phyloP scores from a whole-genome alignment of 2,329 filamentous ascomycete genomes.

The Macroventuria anomochaeta region DNA sequence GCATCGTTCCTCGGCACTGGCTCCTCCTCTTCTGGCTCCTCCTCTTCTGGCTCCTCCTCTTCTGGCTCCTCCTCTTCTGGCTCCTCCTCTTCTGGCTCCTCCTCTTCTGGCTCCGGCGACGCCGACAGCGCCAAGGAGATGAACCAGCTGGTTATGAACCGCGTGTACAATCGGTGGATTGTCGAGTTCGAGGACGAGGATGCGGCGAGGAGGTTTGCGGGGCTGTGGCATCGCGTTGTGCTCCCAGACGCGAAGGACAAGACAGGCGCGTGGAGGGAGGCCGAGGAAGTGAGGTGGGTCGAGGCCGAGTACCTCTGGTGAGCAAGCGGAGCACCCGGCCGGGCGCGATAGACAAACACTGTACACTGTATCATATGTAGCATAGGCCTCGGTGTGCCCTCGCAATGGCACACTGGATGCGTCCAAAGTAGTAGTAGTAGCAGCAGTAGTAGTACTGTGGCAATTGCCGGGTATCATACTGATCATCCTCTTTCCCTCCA shows the following conservation, averaged over 20 bases:
- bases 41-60: too few species aligned
- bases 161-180: conserved; percentile 57
- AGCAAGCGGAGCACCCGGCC: too few species aligned
- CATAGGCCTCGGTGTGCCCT: not conserved
- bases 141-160: conserved; percentile 42
- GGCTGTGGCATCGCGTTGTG: conserved; percentile 59
- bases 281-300: conserved; percentile 50
- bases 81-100: too few species aligned
- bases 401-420: not conserved
- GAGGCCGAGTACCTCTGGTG: conserved; percentile 60
- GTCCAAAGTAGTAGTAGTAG: too few species aligned
- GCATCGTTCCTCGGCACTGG: conserved; percentile 19
- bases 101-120: too few species aligned
- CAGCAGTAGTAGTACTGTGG: too few species aligned
- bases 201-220: conserved; percentile 61
- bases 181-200: conserved; percentile 62
- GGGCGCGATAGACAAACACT: too few species aligned
- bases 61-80: too few species aligned
- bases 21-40: too few species aligned
- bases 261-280: conserved; percentile 33
- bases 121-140: conserved; percentile 20
- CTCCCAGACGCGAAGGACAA: conserved; percentile 43
- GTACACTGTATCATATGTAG: not conserved
- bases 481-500: not conserved
- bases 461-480: conserved; percentile 27